Evolutionary conservation across 1,284 basidiomycete species (phyloP).

Genomic region (Fomitopsis betulina): DNA sequence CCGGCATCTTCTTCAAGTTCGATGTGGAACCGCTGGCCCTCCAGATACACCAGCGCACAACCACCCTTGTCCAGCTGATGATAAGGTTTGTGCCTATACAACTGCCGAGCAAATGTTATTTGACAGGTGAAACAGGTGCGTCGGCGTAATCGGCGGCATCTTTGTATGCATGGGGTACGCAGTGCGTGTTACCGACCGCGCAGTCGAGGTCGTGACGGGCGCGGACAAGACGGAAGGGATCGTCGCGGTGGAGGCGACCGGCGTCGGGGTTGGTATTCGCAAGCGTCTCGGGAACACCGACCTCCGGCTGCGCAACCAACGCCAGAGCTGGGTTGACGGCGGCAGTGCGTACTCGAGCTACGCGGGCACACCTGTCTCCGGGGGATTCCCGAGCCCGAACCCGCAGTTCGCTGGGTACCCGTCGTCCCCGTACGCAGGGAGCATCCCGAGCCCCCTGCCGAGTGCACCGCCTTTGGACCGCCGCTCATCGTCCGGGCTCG

Average conservation of each 20-base stretch:
- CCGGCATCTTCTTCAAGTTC: constrained; percentile 96
- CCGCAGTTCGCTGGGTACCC: constrained; percentile 21
- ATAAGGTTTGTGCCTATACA: constrained; percentile 53
- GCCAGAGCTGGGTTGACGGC: constrained; percentile 39
- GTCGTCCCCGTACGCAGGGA: constrained; percentile 23
- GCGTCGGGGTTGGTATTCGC: constrained; percentile 39
- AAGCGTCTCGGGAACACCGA: constrained; percentile 43
- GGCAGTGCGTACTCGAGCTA: constrained; percentile 36
- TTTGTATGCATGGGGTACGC: constrained; percentile 80
- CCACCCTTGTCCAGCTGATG: constrained; percentile 74
- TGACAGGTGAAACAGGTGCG: constrained; percentile 37
- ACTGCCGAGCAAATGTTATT: not conserved
- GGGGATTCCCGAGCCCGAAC: constrained; percentile 30
- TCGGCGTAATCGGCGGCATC: constrained; percentile 78
- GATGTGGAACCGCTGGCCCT: constrained; percentile 90
- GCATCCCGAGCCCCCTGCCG: constrained; percentile 14
- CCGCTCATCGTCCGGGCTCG: constrained; percentile 22
- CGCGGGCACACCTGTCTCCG: constrained; percentile 33
- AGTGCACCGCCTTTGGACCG: constrained; percentile 26
- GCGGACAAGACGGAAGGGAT: constrained; percentile 51
- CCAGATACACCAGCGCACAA: constrained; percentile 85
- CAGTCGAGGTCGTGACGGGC: constrained; percentile 64
- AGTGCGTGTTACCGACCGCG: constrained; percentile 60
- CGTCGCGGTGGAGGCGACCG: constrained; percentile 58
- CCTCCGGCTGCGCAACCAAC: constrained; percentile 35